Percentiles rank a stretch among this genome's conserved stretches.
These are phyloP conservation scores for Uronychia setigera DNA, from an alignment of 73 alveolate genomes.

Conservation along the genomic window DNA sequence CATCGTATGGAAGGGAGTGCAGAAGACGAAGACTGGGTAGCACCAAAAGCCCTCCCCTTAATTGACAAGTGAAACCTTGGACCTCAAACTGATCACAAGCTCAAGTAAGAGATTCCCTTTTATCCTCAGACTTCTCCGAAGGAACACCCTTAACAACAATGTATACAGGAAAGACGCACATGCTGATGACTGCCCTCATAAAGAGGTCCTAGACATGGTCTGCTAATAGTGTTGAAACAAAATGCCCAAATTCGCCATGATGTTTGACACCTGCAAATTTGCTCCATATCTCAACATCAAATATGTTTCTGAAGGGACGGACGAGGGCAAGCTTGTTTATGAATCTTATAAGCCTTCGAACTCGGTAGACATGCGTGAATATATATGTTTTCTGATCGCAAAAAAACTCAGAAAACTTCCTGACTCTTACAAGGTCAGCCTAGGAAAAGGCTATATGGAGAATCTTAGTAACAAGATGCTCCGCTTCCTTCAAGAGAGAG, in stretches of 20 bases:
- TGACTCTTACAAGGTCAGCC: not conserved
- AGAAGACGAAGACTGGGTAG: not conserved
- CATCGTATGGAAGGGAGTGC: not conserved
- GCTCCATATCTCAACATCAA: not conserved
- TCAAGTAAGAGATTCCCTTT: not conserved
- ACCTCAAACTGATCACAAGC: not conserved
- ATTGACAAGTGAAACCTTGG: not conserved
- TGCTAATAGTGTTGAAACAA: not conserved
- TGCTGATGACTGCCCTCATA: not conserved
- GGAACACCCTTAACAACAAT: not conserved
- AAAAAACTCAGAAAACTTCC: slow-evolving; percentile 10
- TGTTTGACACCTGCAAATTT: not conserved
- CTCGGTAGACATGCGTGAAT: slow-evolving; percentile 14
- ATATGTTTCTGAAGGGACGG: slow-evolving; percentile 6
- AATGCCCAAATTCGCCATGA: slow-evolving; percentile 2
- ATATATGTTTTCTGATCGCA: not conserved
- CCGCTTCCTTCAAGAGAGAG: not conserved
- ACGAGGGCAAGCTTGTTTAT: slow-evolving; percentile 28
- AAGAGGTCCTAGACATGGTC: not conserved
- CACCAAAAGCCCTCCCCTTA: not conserved
- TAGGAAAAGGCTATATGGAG: not conserved
- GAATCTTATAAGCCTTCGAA: not conserved
- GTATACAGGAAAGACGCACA: not conserved
- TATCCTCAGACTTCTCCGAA: not conserved
- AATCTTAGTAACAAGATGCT: slow-evolving; percentile 1